Evolutionary conservation across 495 filamentous ascomycete species (phyloP), one percentile per base, ranked within the genome.

Genomic region (Hypoxylon subgilvum): DNA sequence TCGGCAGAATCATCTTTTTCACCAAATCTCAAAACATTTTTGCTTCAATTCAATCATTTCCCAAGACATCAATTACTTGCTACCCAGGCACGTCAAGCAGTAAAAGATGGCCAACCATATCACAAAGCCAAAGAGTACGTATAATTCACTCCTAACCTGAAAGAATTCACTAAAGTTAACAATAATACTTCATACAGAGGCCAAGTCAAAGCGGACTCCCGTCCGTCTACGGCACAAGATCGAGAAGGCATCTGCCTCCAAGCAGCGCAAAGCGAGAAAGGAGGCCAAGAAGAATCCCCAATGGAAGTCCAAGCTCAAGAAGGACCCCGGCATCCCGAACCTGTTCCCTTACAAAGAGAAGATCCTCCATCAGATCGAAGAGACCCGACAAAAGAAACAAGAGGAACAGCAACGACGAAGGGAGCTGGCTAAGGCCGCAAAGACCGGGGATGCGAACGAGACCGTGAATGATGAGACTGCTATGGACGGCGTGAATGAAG

Each of bases 271-370:
- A 77, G 76, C 83, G 40, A 88, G 83, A 64, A 97, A 96, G 79
- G 75, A 83, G 39, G 92, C 88, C 18, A 97, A 96, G 77, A 89
- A 92, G 85, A 95, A 97, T 73, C 95, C 95, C 14, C 84, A 96
- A 88, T 96, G 93, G 88, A 84, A 86, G 54, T 93, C 89, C 60
- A 88, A 89, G 71, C 71, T 96, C 52, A 97, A 96, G 84, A 97
- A 97, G 75, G 93, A 96, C 70, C 91, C 92, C 30, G 93, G 93
- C 52, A 97, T 98, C 45, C 94, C 94, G 42, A 98, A 96, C 69
- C 82, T 96, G 19, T 98, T 96, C 76, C 94, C 94, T 9, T 96
- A 92, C 82, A 98, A 98, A 76, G 95, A 97, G 67, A 90, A 88
- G 77, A 82, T 98, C 14, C 81, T 98, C 35, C 84, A 90, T 21